Evolutionary conservation across 164 flowering plant genomes (phyloP), one percentile per base, ranked within the genome.

Genomic region (Protea cynaroides): DNA sequence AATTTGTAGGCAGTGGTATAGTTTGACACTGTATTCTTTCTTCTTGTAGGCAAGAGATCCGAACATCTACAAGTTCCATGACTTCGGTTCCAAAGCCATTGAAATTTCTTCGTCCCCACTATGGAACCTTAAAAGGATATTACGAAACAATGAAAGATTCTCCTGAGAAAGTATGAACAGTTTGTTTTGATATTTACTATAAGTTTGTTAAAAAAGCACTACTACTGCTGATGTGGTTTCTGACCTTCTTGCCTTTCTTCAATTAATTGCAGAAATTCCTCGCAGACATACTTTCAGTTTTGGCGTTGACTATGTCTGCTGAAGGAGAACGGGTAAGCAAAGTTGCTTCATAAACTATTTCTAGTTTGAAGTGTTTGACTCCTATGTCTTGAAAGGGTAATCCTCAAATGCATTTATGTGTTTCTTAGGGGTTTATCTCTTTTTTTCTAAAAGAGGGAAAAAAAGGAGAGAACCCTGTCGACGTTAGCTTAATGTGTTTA

Each of bases 31-130:
- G 14, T 40, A 40, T 12, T 40, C 46, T 40, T 40, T 58, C 53
- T 25, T 59, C 10, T 56, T 72, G 25, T 52, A 95, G 99, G 84
- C 94, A 88, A 66, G 99, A 95, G 74, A 95, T 95, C 52, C 84
- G 99, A 25, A 86, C 92, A 0, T 76, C 99, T 37, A 95, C 99
- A 49, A 95, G 99, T 73, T 95, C 99, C 14, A 92, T 92, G 99
- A 95, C 99, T 37, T 95, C 99, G 8, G 99, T 95, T 46, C 97
- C 99, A 7, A 95, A 95, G 77, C 99, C 97, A n/a, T 70, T 95
- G 46, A 95, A 95, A 72, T 92, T 92, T 74, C 89, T 95, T 29
- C 90, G 97, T 18, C 97, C 97, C 0, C 97, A 95, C 81, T 95
- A 88, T 81, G 96, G 86, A 46, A 77, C 94, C 61, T 64, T 95